A percentile compares a stretch with the other conserved stretches of the same genome.
phyloP scores from a whole-genome alignment of 1,284 basidiomycete genomes.

The Ceratorhiza oryzae-sativae region DNA sequence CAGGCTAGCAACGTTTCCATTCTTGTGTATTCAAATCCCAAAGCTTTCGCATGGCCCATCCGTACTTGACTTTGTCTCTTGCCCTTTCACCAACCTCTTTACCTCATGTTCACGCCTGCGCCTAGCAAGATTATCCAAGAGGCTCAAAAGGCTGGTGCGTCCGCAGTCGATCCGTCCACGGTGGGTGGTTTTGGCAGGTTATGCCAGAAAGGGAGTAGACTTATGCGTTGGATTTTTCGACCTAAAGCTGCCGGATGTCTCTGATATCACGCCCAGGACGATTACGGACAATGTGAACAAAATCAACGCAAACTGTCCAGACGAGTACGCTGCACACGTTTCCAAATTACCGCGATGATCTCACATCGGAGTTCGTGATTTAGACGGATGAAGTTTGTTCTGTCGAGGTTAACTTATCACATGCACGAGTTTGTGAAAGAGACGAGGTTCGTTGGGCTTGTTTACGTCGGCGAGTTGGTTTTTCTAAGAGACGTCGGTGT shows the following conservation, averaged over 20 bases:
- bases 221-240: background rate
- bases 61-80: constrained; percentile 1
- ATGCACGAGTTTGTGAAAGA: constrained; percentile 77
- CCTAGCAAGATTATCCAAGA: constrained; percentile 43
- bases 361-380: background rate
- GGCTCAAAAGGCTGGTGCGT: constrained; percentile 44
- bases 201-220: background rate
- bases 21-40: background rate
- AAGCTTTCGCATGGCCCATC: constrained; percentile 18
- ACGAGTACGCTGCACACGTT: constrained; percentile 52
- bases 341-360: background rate
- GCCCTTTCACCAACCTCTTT: background rate
- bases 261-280: constrained; percentile 55
- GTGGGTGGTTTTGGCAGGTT: background rate
- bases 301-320: constrained; percentile 55
- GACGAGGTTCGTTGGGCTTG: constrained; percentile 56
- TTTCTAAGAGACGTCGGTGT: background rate
- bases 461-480: background rate
- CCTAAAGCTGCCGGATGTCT: constrained; percentile 58
- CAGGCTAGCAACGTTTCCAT: background rate
- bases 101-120: background rate
- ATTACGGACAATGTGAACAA: constrained; percentile 65
- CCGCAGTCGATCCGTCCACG: constrained; percentile 33
- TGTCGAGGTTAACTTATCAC: constrained; percentile 62
- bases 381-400: constrained; percentile 57